Evolutionary conservation across 2,329 filamentous ascomycete species (phyloP).

Genomic region (Ascocoryne sarcoides): DNA sequence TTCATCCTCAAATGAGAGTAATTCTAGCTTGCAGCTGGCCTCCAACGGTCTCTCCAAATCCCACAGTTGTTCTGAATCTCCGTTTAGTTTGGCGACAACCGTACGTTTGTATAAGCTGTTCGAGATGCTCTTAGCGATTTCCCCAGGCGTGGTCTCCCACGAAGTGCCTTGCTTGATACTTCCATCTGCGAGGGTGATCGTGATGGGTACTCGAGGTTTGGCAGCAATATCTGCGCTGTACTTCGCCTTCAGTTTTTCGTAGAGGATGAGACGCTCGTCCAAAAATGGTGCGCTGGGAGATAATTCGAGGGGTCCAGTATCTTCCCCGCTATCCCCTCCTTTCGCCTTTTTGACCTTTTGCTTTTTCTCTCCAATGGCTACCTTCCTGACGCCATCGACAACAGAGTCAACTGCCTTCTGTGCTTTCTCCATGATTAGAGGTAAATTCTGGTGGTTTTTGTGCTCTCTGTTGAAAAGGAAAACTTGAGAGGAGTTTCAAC

Average conservation of each 20-base stretch:
- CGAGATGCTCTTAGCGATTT: conserved; percentile 69
- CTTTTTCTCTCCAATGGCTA: conserved; percentile 39
- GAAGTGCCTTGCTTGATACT: conserved; percentile 65
- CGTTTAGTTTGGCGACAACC: conserved; percentile 79
- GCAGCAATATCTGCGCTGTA: conserved; percentile 66
- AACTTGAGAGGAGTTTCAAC: background rate
- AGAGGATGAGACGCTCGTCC: conserved; percentile 73
- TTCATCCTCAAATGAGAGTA: conserved; percentile 69
- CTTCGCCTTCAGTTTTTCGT: conserved; percentile 79
- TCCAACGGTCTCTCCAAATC: conserved; percentile 87
- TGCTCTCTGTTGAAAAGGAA: conserved; percentile 3
- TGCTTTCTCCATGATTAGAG: conserved; percentile 38
- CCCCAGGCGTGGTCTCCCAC: conserved; percentile 83
- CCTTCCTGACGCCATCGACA: conserved; percentile 51
- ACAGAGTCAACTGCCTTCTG: conserved; percentile 40
- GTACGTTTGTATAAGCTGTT: conserved; percentile 80
- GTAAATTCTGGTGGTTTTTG: conserved; percentile 8
- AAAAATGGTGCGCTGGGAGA: conserved; percentile 64
- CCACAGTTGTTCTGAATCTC: conserved; percentile 65
- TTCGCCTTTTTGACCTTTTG: conserved; percentile 40
- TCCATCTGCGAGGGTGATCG: conserved; percentile 65
- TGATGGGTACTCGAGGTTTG: conserved; percentile 67
- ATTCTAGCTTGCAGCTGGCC: conserved; percentile 73
- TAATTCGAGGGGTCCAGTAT: conserved; percentile 29
- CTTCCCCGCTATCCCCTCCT: conserved; percentile 36